Evolutionary conservation across 73 alveolate species (phyloP).

Genomic region (Stentor coeruleus): DNA sequence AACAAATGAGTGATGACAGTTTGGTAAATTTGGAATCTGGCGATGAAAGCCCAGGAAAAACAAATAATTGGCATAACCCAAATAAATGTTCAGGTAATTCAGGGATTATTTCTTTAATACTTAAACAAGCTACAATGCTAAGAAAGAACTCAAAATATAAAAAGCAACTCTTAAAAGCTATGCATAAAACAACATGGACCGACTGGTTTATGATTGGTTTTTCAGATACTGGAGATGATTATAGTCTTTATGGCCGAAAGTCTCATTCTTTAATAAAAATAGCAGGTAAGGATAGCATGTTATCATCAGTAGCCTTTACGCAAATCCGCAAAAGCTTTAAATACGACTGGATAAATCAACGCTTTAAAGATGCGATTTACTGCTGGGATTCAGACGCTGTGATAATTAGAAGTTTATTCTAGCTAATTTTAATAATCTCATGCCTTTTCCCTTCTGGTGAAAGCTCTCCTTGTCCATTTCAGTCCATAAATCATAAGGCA

Average conservation of each 20-base stretch:
- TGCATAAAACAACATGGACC: not conserved
- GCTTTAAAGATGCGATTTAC: not conserved
- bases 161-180: not conserved
- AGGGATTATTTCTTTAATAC: not conserved
- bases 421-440: no score
- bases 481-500: no score
- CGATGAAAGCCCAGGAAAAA: no score
- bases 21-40: not conserved
- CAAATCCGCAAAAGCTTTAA: not conserved
- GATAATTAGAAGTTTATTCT: not conserved
- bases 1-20: not conserved
- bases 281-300: not conserved
- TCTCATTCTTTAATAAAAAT: no score
- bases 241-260: not conserved
- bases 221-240: not conserved
- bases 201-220: slow-evolving; percentile 1
- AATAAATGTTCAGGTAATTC: not conserved
- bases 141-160: not conserved
- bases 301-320: not conserved
- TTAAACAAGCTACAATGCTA: not conserved
- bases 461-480: no score
- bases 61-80: no score
- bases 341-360: not conserved
- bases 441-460: no score
- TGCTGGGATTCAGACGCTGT: not conserved